phyloP scores from a whole-genome alignment of 805 yeast genomes.

The Kodamaea leandrae region DNA sequence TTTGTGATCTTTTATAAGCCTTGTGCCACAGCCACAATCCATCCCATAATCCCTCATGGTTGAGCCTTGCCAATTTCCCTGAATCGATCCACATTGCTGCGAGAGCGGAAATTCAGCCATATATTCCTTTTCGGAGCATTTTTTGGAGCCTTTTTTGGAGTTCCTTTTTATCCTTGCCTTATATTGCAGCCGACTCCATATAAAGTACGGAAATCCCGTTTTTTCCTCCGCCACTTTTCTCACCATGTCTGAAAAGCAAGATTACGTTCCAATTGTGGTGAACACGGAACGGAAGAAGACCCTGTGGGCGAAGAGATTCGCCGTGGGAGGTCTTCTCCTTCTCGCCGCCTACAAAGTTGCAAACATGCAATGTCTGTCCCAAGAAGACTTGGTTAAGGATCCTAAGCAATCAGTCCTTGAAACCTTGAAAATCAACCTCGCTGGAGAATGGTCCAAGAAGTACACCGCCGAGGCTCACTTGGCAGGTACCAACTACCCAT shows the following conservation, averaged over 20 bases:
- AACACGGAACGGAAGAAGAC: not conserved
- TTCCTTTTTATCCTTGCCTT: too few species aligned
- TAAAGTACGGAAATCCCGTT: not conserved
- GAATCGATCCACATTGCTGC: too few species aligned
- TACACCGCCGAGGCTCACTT: conserved; percentile 44
- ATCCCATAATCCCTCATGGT: too few species aligned
- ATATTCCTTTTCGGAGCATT: too few species aligned
- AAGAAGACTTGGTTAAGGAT: conserved; percentile 7
- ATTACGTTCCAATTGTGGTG: conserved; percentile 5
- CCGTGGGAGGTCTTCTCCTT: not conserved
- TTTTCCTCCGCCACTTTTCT: not conserved
- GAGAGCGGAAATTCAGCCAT: too few species aligned
- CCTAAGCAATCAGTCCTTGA: conserved; percentile 22
- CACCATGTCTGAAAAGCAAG: conserved; percentile 8
- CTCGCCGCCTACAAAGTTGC: not conserved
- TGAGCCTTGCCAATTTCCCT: not conserved
- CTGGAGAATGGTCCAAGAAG: conserved; percentile 41
- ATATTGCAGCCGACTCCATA: not conserved
- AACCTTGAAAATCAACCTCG: conserved; percentile 35
- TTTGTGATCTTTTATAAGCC: too few species aligned
- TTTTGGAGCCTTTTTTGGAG: too few species aligned
- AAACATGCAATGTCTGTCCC: not conserved
- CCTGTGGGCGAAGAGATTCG: conserved; percentile 3
- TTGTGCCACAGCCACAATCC: conserved; percentile 1
- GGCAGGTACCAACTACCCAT: conserved; percentile 44